Evolutionary conservation across 2,329 filamentous ascomycete species (phyloP).

Genomic region (Fusarium mangiferae): DNA sequence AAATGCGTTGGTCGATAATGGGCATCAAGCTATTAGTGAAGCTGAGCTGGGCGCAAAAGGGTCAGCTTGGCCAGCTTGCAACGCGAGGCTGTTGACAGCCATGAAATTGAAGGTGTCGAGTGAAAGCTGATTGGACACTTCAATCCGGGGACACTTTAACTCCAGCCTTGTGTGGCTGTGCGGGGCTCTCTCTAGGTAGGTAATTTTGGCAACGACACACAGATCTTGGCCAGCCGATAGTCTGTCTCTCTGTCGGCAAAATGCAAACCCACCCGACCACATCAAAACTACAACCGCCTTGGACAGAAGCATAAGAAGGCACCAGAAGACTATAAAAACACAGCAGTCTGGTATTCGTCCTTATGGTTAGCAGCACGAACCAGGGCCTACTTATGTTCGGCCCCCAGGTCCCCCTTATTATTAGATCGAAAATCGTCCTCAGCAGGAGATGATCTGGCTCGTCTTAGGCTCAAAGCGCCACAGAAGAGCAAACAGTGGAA

Average conservation of each 20-base stretch:
- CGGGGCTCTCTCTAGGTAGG: not conserved
- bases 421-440: not conserved
- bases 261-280: not conserved
- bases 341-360: not conserved
- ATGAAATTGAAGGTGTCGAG: conserved; percentile 9
- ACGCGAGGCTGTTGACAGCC: conserved; percentile 38
- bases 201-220: not conserved
- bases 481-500: conserved; percentile 12
- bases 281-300: not conserved
- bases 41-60: conserved; percentile 32
- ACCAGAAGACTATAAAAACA: not conserved
- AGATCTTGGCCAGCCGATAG: conserved; percentile 18
- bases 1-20: conserved; percentile 4
- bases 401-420: not conserved
- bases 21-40: conserved; percentile 18
- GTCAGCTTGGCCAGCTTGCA: conserved; percentile 45
- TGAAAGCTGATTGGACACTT: conserved; percentile 30
- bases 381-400: not conserved
- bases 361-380: not conserved
- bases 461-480: not conserved
- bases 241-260: not conserved
- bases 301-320: not conserved
- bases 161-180: conserved; percentile 32
- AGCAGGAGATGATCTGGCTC: not conserved
- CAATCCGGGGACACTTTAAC: not conserved